A percentile compares a stretch with the other conserved stretches of the same genome.
These are phyloP conservation scores for Penicillium tannophilum DNA, from an alignment of 495 filamentous ascomycete genomes.

Conservation along the genomic window DNA sequence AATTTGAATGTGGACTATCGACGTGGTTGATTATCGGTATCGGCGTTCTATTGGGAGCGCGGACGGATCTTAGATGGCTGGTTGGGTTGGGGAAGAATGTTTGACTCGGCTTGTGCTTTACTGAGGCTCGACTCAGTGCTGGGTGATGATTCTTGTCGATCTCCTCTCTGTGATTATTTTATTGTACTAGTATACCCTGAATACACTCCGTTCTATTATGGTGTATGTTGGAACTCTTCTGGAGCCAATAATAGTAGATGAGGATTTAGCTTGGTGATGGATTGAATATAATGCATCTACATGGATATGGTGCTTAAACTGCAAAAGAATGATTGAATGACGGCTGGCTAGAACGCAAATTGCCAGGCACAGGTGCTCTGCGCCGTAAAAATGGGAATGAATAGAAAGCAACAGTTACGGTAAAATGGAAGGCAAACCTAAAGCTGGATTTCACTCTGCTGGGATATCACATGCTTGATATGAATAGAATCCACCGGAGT, in stretches of 20 bases:
- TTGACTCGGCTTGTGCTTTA: background rate
- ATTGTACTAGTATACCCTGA: conserved; percentile 38
- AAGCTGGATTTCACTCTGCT: conserved; percentile 38
- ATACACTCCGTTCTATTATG: conserved; percentile 22
- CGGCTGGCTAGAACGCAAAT: background rate
- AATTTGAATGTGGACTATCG: conserved; percentile 4
- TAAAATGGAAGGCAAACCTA: conserved; percentile 6
- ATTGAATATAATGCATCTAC: background rate
- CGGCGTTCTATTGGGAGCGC: conserved; percentile 11
- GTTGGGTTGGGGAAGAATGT: background rate
- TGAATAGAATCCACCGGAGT: conserved; percentile 32
- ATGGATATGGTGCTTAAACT: background rate
- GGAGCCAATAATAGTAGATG: background rate
- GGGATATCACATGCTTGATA: conserved; percentile 42
- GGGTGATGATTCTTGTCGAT: background rate
- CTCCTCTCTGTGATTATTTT: conserved; percentile 19
- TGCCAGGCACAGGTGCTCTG: background rate
- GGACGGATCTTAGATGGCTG: conserved; percentile 1
- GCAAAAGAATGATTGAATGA: background rate
- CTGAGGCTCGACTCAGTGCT: background rate
- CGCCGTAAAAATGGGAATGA: background rate
- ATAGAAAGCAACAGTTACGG: background rate
- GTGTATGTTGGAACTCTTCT: background rate
- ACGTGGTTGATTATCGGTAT: background rate
- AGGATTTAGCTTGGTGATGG: background rate